Percentiles rank a stretch among this genome's conserved stretches.
These are phyloP conservation scores for Naganishia albida DNA, from an alignment of 1,284 basidiomycete species.

Conservation along the genomic window DNA sequence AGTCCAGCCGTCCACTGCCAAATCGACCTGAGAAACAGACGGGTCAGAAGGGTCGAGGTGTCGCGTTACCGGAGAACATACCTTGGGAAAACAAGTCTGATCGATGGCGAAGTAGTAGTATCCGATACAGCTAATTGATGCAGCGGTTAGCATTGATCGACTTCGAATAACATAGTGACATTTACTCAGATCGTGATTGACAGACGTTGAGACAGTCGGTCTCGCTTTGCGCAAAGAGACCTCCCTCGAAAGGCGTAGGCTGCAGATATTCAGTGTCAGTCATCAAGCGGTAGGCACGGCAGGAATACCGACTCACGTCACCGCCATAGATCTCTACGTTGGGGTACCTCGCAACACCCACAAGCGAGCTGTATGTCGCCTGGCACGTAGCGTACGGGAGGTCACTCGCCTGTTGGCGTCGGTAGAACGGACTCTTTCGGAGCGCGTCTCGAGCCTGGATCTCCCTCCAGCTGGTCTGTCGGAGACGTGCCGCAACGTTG, in stretches of 20 bases:
- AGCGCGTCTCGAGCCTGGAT: conserved; percentile 10
- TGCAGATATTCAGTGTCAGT: too few species aligned
- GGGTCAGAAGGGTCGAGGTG: background rate
- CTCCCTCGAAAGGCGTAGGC: background rate
- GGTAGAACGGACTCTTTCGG: conserved; percentile 16
- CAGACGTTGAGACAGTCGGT: conserved; percentile 1
- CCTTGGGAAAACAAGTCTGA: conserved; percentile 5
- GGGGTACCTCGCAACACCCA: conserved; percentile 6
- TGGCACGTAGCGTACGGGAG: conserved; percentile 2
- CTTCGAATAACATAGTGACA: background rate
- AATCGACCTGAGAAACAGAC: background rate
- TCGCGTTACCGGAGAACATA: background rate
- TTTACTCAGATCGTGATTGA: background rate
- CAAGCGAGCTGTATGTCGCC: background rate
- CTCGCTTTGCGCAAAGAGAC: background rate
- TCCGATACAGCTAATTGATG: background rate
- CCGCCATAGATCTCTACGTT: conserved; percentile 11
- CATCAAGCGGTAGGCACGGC: too few species aligned
- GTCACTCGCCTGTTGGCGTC: conserved; percentile 8
- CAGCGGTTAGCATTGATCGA: too few species aligned
- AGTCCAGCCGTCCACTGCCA: background rate
- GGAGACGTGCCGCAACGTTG: background rate
- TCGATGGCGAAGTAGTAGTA: conserved; percentile 2
- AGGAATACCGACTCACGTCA: conserved; percentile 8
- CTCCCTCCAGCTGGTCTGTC: conserved; percentile 16